Evolutionary conservation across 208 protist genomes (phyloP), one percentile per base, ranked within the genome.

Genomic region (Acanthamoeba triangularis): DNA sequence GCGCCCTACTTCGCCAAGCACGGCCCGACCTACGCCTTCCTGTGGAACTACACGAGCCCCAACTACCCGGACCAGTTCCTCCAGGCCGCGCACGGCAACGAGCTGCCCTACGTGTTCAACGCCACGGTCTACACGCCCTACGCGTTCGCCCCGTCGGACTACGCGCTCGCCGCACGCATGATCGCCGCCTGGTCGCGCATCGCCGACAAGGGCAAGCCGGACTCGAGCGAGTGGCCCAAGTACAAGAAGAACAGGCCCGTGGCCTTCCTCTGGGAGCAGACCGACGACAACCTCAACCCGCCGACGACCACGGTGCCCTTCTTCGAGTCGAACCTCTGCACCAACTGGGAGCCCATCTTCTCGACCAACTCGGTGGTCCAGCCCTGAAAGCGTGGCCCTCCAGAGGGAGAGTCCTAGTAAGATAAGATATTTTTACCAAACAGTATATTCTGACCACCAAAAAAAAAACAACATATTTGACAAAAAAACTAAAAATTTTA

Each of bases 41-140:
- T 96, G 23, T 96, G 76, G 16, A 84, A 96, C 65, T 96, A 96
- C 44, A 49, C 63, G 0, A 94, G 88, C 35, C 94, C 94, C 63
- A 78, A 85, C 14, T 78, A 84, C 25, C 72, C 94, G 18, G n/a
- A n/a, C n/a, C 54, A 59, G 54, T 59, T 59, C 54, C 25, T 59
- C 54, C 16, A 18, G 13, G 54, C 54, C 67, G 37, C 72, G 0
- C 94, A 96, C 25, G 94, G 94, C 74, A 96, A 93, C 28, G 94
- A 96, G 33, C 37, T 96, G 3, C 63, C 82, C 33, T 96, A 93
- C 49, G 1, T 96, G 0, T 96, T 96, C 33, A 61, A 52, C 23
- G 78, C 82, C 52, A 3, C 49, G 2, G 56, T 96, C 10, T 59
- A 59, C 54, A 18, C n/a, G n/a, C n/a, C n/a, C n/a, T 96, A 74